Conservation (phyloP, 768 basidiomycete genomes). For the Leccinum imitatum region DNA sequence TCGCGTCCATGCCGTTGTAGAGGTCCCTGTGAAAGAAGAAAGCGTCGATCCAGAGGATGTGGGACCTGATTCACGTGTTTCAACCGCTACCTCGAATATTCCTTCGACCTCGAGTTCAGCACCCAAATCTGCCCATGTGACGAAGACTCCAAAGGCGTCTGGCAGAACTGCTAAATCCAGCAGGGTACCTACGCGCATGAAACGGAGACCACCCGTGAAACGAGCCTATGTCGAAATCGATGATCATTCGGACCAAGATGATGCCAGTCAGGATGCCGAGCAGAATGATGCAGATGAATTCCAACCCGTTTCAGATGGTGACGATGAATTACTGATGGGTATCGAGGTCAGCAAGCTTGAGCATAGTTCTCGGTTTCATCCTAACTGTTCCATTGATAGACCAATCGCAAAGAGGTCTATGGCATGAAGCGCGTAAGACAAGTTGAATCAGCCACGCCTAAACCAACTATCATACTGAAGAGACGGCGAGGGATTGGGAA, state of each 20-base stretch:
- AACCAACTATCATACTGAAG: constrained; percentile 12
- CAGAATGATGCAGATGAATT: constrained; percentile 14
- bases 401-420: constrained; percentile 40
- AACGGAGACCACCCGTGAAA: constrained; percentile 23
- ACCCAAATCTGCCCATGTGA: constrained; percentile 1
- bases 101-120: constrained; percentile 17
- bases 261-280: constrained; percentile 6
- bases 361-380: neutral
- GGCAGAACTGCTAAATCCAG: constrained; percentile 1
- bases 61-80: neutral
- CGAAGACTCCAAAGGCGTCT: constrained; percentile 14
- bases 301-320: constrained; percentile 40
- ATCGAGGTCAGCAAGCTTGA: constrained; percentile 43
- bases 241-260: constrained; percentile 22
- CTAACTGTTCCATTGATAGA: constrained; percentile 29
- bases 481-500: constrained; percentile 19
- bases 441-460: constrained; percentile 2
- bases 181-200: constrained; percentile 13
- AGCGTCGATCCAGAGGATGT: constrained; percentile 44
- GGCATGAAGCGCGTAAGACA: constrained; percentile 29
- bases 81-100: constrained; percentile 15
- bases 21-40: constrained; percentile 66
- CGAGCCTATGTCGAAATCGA: constrained; percentile 35
- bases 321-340: constrained; percentile 63
- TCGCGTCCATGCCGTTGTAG: constrained; percentile 58